phyloP scores from a whole-genome alignment of 495 filamentous ascomycete genomes.

The Penicillium desertorum region DNA sequence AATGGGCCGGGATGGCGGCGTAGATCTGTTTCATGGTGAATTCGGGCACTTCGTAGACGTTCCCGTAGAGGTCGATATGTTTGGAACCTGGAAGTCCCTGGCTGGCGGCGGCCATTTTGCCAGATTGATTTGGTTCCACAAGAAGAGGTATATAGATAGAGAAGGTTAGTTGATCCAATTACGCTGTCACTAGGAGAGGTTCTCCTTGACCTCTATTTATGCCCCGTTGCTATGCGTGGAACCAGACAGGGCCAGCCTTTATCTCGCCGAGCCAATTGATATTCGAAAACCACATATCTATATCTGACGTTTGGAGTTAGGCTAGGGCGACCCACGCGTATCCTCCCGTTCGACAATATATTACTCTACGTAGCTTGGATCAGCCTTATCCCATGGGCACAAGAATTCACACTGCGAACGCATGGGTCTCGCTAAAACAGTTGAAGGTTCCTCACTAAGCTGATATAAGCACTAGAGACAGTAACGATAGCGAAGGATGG shows the following conservation, averaged over 20 bases:
- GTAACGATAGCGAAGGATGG: background rate
- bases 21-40: background rate
- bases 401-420: background rate
- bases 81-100: background rate
- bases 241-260: background rate
- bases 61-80: background rate
- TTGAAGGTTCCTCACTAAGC: background rate
- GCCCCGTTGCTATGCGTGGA: background rate
- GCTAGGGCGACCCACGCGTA: background rate
- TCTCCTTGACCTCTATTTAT: background rate
- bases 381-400: background rate
- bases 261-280: background rate
- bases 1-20: background rate
- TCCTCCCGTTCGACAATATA: background rate
- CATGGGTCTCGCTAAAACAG: background rate
- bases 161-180: background rate
- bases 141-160: background rate
- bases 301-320: background rate
- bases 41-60: background rate
- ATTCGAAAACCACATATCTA: background rate
- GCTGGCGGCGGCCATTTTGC: background rate
- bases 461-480: background rate
- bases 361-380: background rate
- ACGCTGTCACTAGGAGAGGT: background rate
- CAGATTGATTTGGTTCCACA: background rate